Percentiles rank a stretch among this genome's conserved stretches.
Conservation (phyloP, 2,329 filamentous ascomycete genomes). For the Fusarium nygamai region DNA sequence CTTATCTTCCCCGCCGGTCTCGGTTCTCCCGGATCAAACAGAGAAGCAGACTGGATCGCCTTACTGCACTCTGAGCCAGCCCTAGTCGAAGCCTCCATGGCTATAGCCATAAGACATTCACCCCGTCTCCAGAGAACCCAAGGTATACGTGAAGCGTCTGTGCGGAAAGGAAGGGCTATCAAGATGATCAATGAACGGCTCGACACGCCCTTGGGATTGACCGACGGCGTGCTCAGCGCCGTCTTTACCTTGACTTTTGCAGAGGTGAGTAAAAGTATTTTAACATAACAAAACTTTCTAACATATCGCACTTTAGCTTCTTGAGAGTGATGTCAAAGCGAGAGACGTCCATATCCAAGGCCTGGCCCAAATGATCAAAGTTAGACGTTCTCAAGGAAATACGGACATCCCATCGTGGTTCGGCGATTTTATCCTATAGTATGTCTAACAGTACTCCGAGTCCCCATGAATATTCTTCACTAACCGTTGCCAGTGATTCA, state of each 20-base stretch:
- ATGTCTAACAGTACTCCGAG: rapidly evolving
- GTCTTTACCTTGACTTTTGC: conserved; percentile 34
- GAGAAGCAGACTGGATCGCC: conserved; percentile 20
- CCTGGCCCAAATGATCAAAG: conserved; percentile 10
- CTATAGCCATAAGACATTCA: conserved; percentile 23
- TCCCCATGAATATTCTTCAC: rapidly evolving
- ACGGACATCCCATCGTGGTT: conserved; percentile 1
- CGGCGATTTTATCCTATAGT: conserved; percentile 16
- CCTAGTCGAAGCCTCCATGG: conserved; percentile 38
- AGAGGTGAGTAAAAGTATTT: neutral
- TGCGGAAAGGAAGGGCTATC: conserved; percentile 24
- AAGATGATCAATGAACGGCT: conserved; percentile 24
- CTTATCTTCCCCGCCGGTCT: neutral
- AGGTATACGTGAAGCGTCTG: neutral
- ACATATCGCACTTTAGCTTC: conserved; percentile 3
- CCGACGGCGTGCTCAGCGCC: conserved; percentile 32
- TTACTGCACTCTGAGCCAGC: conserved; percentile 39
- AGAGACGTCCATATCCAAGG: conserved; percentile 25
- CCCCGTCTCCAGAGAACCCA: neutral
- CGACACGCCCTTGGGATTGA: neutral
- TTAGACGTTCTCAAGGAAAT: conserved; percentile 2
- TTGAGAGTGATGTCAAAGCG: conserved; percentile 14
- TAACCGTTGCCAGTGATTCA: conserved; percentile 4
- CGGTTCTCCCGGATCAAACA: neutral
- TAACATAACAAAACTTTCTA: rapidly evolving